These are phyloP conservation scores for Singerocomus inundabilis DNA, from an alignment of 1,284 basidiomycete genomes.

Conservation along the genomic window DNA sequence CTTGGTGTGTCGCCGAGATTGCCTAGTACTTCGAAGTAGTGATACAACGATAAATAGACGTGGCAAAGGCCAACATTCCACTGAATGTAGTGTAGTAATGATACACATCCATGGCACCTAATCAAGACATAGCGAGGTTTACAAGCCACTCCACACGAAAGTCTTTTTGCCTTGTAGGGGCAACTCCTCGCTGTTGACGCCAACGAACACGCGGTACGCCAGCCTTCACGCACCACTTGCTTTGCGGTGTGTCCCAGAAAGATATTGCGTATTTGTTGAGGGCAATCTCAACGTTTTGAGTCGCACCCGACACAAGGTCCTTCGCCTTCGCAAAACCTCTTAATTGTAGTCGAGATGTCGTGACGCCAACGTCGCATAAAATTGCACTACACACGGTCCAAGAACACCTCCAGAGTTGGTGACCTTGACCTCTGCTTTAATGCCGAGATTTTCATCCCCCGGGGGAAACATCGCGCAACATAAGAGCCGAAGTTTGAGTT, in stretches of 20 bases:
- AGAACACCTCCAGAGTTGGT: not conserved
- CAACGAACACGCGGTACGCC: conserved; percentile 1
- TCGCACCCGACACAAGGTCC: not conserved
- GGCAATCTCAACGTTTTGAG: not conserved
- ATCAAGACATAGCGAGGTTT: no score
- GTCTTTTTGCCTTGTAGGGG: not conserved
- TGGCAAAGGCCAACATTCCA: no score
- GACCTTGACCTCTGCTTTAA: not conserved
- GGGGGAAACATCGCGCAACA: not conserved
- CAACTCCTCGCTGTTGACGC: not conserved
- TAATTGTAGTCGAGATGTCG: conserved; percentile 3
- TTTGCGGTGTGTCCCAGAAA: not conserved
- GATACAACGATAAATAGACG: not conserved
- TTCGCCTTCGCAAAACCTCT: conserved; percentile 4
- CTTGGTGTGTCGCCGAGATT: not conserved
- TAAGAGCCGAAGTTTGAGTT: not conserved
- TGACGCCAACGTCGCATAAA: not conserved
- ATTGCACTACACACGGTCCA: not conserved
- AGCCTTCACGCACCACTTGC: conserved; percentile 1
- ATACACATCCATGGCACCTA: no score
- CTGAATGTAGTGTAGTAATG: no score
- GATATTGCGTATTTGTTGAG: conserved; percentile 1
- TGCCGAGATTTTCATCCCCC: not conserved
- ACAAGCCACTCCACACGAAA: conserved; percentile 1
- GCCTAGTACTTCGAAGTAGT: not conserved